Evolutionary conservation across 352 stramenopile genomes (phyloP).

Genomic region (Peronospora destructor): DNA sequence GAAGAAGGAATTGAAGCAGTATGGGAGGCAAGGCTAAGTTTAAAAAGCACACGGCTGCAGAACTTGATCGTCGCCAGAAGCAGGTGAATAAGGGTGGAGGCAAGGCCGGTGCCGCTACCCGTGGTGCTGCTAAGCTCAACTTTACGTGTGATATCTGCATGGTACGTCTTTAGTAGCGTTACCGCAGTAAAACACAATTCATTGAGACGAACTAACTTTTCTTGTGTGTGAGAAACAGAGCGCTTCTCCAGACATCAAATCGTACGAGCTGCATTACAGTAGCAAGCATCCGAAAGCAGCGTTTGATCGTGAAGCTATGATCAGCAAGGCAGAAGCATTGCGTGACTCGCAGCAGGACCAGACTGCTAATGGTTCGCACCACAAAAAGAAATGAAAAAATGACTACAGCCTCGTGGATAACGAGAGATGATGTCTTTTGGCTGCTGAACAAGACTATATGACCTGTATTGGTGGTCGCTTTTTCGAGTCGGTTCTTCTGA

Average conservation of each 20-base stretch:
- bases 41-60: conserved; percentile 71
- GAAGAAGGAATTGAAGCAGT: conserved; percentile 1
- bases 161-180: conserved; percentile 22
- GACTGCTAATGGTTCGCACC: conserved; percentile 38
- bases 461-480: not conserved
- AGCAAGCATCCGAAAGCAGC: conserved; percentile 53
- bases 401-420: conserved; percentile 6
- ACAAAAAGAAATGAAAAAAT: conserved; percentile 35
- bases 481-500: not conserved
- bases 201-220: not conserved
- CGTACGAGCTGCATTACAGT: conserved; percentile 46
- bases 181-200: not conserved
- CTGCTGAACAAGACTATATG: not conserved
- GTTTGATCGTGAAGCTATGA: conserved; percentile 47
- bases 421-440: not conserved
- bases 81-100: conserved; percentile 55
- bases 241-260: conserved; percentile 57
- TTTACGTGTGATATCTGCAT: conserved; percentile 67
- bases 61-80: conserved; percentile 43
- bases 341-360: conserved; percentile 31
- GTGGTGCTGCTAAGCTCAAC: conserved; percentile 47
- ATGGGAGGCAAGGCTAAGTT: conserved; percentile 76
- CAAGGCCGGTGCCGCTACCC: conserved; percentile 34
- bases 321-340: conserved; percentile 44
- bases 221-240: conserved; percentile 24